Conservation (phyloP, 2,329 filamentous ascomycete genomes). For the Periglandula ipomoeae region DNA sequence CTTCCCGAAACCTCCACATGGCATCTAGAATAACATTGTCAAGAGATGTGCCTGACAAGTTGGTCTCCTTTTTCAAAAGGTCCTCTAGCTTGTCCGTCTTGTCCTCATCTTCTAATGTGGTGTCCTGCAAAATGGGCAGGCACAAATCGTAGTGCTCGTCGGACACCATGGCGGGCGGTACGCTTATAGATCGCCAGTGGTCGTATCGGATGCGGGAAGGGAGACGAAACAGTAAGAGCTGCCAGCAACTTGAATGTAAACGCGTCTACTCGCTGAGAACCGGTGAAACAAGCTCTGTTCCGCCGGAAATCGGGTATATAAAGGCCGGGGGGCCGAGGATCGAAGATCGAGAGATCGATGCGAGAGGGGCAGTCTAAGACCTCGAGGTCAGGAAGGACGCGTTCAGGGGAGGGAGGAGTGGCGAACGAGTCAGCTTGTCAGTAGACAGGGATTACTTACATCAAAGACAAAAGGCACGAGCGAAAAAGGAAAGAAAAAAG, state of each 20-base stretch:
- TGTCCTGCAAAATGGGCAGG: slow-evolving; percentile 77
- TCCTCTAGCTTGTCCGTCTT: slow-evolving; percentile 89
- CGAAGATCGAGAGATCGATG: background rate
- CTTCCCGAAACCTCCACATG: slow-evolving; percentile 74
- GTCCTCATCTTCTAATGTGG: slow-evolving; percentile 81
- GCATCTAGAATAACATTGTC: slow-evolving; percentile 89
- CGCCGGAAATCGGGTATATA: background rate
- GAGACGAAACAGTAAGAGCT: background rate
- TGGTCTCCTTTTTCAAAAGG: slow-evolving; percentile 69
- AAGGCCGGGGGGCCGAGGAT: background rate
- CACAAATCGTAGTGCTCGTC: slow-evolving; percentile 90
- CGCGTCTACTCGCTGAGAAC: background rate
- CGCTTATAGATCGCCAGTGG: background rate
- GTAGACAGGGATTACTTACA: background rate
- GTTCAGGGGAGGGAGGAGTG: background rate
- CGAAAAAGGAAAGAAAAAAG: background rate
- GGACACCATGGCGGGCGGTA: slow-evolving; percentile 61
- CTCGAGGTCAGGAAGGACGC: background rate
- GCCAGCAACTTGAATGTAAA: background rate
- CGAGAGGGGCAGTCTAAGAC: background rate
- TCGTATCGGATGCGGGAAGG: background rate
- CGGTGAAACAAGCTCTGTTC: background rate
- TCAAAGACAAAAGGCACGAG: background rate
- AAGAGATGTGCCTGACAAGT: slow-evolving; percentile 63
- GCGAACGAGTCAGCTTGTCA: background rate